A percentile compares a stretch with the other conserved stretches of the same genome.
Conservation (phyloP, 441 rosid species). For the Gossypium lobatum region DNA sequence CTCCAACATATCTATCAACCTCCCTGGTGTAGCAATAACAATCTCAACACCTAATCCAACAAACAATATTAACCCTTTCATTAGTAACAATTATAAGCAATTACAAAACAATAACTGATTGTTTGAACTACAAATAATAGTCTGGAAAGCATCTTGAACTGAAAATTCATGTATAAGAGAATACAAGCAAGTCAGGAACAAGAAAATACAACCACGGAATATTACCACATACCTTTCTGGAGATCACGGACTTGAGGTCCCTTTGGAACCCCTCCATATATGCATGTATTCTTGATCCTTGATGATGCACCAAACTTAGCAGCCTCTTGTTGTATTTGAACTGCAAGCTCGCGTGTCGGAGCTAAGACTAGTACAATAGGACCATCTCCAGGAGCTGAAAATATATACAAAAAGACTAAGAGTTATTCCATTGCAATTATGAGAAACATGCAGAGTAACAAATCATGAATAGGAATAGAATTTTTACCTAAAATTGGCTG, state of each 20-base stretch:
- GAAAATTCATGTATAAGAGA: constrained; percentile 19
- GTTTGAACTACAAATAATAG: background rate
- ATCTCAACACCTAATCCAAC: constrained; percentile 70
- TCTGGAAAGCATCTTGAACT: constrained; percentile 19
- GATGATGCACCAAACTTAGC: constrained; percentile 94
- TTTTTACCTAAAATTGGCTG: constrained; percentile 76
- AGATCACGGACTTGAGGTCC: constrained; percentile 99
- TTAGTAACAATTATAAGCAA: background rate
- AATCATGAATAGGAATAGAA: background rate
- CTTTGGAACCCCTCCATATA: constrained; percentile 97
- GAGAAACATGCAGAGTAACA: background rate
- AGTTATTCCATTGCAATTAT: constrained; percentile 3
- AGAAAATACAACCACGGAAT: constrained; percentile 28
- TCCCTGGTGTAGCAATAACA: constrained; percentile 95
- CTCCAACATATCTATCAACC: constrained; percentile 95
- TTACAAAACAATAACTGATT: background rate
- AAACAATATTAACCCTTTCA: constrained; percentile 1
- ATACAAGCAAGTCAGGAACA: constrained; percentile 27
- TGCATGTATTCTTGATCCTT: constrained; percentile 80
- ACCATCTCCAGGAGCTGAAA: constrained; percentile 86
- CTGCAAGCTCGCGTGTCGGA: constrained; percentile 97
- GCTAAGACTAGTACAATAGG: constrained; percentile 94
- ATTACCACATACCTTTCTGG: constrained; percentile 78
- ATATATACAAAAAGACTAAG: constrained; percentile 2
- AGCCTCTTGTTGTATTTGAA: constrained; percentile 94